These are phyloP conservation scores for Cryptococcus jaspeensis DNA, from an alignment of 1,284 basidiomycete species.

Conservation along the genomic window DNA sequence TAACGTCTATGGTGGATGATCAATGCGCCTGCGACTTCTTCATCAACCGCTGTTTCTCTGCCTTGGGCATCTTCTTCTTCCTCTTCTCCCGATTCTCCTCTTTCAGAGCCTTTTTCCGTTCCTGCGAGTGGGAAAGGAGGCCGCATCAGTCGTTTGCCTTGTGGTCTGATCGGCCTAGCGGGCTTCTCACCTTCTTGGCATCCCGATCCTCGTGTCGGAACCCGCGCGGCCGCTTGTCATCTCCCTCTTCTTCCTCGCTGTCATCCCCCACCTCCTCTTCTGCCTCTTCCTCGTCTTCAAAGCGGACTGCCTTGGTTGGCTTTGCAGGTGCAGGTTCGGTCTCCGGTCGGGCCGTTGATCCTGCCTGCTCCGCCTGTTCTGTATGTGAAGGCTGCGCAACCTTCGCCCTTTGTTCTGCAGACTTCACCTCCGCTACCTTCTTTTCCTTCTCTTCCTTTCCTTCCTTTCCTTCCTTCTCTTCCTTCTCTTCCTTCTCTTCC, in stretches of 20 bases:
- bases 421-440: slow-evolving; percentile 18
- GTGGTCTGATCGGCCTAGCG: too few species aligned
- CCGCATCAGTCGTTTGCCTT: too few species aligned
- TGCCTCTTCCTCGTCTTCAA: slow-evolving; percentile 48
- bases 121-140: slow-evolving; percentile 54
- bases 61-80: slow-evolving; percentile 89
- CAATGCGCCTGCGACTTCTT: slow-evolving; percentile 54
- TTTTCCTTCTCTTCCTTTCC: slow-evolving; percentile 14
- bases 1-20: background rate
- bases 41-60: slow-evolving; percentile 81
- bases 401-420: too few species aligned
- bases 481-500: slow-evolving; percentile 5
- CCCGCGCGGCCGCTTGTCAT: slow-evolving; percentile 64
- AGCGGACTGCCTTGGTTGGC: slow-evolving; percentile 32
- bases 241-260: slow-evolving; percentile 44
- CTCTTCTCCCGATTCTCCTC: slow-evolving; percentile 82
- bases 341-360: background rate
- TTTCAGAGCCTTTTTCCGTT: slow-evolving; percentile 84
- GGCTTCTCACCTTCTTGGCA: slow-evolving; percentile 70
- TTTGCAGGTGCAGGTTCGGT: background rate
- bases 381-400: too few species aligned
- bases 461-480: slow-evolving; percentile 18
- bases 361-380: too few species aligned
- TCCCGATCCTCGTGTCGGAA: slow-evolving; percentile 88
- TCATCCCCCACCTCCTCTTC: background rate